Base-by-base conservation (phyloP, 2,329 filamentous ascomycete genomes). In the Aspergillus quadrilineatus region DNA sequence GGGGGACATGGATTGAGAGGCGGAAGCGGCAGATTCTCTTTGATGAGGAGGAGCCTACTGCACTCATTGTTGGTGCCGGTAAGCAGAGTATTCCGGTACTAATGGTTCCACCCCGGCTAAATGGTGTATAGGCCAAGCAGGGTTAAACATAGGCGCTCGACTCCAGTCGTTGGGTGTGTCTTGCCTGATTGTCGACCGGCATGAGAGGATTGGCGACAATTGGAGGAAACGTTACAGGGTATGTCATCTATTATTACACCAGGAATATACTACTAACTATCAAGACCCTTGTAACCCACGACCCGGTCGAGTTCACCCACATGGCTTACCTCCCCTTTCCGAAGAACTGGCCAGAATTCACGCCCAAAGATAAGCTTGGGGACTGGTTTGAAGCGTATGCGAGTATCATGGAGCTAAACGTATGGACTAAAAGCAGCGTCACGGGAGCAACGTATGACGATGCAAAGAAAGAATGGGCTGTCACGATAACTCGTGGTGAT, bases 151-250 rank as follows among this genome's bases (percentile, higher is more conserved):
- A 46, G 76, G 69, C 26, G 76, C 76, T 34, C 71, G 76, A 9
- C 66, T 78, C 2, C 69, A 77, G 52, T 71, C 70, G 3, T 64
- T 78, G 10, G 72, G 73, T 4, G 54, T 79, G 0, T 69, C 72
- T 4, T 69, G 66, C 49, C 65, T 81, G 15, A 68, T 82, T 30
- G 63, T 82, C 12, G 80, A 82, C 50, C 73, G 73, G 50, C 75
- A 77, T 39, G 67, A 73, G 14, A 67, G 75, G 0, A 68, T 82
- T 8, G 79, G 79, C 4, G 79, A 81, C 58, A 80, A 79, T 49
- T 82, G 80, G 80, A 67, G 77, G 3, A 72, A 76, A 14, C 73
- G 80, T n/a, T 82, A 82, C 57, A 69, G 75, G 26, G 72, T 74
- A 50, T 52, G 60, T 57, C n/a, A 28, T 12, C 36, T 22, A 22